Evolutionary conservation across 2,329 filamentous ascomycete genomes (phyloP), one percentile per base, ranked within the genome.

Genomic region (Coniella vitis): DNA sequence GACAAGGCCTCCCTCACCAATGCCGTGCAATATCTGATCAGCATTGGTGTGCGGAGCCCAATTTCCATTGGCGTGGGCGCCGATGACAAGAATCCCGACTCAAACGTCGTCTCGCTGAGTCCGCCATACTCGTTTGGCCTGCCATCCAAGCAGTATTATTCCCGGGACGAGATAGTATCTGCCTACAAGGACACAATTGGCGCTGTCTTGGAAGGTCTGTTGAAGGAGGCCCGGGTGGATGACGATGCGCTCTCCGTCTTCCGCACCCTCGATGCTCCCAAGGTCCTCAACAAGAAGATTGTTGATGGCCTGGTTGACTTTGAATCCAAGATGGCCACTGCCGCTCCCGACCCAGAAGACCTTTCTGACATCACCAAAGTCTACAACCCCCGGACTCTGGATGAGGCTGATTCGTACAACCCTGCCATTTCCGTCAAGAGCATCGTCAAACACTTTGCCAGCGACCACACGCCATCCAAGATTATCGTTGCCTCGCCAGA

Each of bases 71-170:
- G 58, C 38, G 66, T 65, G 13, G 63, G 65, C 35, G 63, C 69
- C n/a, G 71, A 74, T 51, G 69, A 71, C 55, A 67, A 67, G 56
- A 61, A 72, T 44, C 70, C 70, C 8, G 60, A 63, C 20, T 52
- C 54, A 0, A 58, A 63, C 10, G 64, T 70, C 34, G 58, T 71
- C 21, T 61, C 63, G 47, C 62, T 68, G 7, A 61, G 67, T 72
- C 54, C 76, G 64, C 59, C 68, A 65, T 55, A 68, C 59, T 52
- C 70, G 67, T 72, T 83, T 52, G 79, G 80, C n/a, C 70, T 84
- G 7, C 79, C 80, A 1, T 75, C 79, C 2, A 78, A 80, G 56
- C 73, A 82, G 56, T 78, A 79, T 53, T 84, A 83, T 56, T 68
- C 75, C 29, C 74, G 82, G 53, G 69, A 72, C 25, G 63, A 74